Conservation (phyloP, 2,329 filamentous ascomycete species). For the Colletotrichum musicola region DNA sequence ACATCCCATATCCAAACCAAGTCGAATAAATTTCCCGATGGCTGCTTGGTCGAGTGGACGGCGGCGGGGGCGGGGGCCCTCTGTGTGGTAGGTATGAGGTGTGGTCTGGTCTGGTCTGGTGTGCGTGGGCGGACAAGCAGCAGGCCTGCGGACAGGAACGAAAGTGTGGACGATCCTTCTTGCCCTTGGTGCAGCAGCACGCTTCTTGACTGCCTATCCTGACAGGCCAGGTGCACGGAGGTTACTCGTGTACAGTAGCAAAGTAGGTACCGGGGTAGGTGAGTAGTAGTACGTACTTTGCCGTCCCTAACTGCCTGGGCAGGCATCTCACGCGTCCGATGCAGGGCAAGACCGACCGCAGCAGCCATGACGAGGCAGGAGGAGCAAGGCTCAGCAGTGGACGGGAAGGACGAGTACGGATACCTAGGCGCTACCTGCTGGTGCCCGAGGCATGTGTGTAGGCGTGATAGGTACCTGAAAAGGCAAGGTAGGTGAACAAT, state of each 20-base stretch:
- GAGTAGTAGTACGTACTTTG: no score
- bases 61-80: background rate
- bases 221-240: no score
- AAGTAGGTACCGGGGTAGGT: background rate
- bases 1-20: conserved; percentile 31
- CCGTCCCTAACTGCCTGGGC: background rate
- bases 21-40: conserved; percentile 27
- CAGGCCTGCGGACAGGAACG: background rate
- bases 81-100: background rate
- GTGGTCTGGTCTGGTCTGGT: background rate
- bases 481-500: no score
- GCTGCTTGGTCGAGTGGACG: conserved; percentile 9
- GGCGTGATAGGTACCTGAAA: no score
- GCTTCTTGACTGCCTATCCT: background rate
- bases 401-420: background rate
- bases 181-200: background rate
- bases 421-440: no score
- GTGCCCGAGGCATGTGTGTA: no score
- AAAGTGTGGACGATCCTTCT: no score
- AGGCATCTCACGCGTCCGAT: conserved; percentile 7
- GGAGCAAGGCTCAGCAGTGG: background rate
- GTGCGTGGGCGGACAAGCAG: background rate
- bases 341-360: conserved; percentile 5
- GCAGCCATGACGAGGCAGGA: background rate
- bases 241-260: no score